These are phyloP conservation scores for Penstemon newberryi DNA, from an alignment of 257 asterid species.

Conservation along the genomic window DNA sequence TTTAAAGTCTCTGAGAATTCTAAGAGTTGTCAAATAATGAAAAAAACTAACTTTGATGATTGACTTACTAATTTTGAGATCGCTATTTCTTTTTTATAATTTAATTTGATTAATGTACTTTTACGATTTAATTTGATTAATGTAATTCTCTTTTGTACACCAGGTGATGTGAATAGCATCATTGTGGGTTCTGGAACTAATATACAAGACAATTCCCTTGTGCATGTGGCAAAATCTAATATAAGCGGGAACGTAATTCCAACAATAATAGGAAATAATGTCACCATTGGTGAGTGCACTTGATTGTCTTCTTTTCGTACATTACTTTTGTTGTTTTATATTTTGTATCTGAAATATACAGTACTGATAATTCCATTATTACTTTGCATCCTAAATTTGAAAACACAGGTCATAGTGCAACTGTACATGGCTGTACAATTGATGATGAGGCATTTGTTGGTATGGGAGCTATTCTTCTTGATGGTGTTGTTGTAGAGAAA, in stretches of 20 bases:
- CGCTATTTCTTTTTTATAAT: slow-evolving; percentile 10
- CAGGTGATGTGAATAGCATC: slow-evolving; percentile 77
- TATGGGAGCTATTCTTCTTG: slow-evolving; percentile 87
- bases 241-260: slow-evolving; percentile 71
- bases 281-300: slow-evolving; percentile 61
- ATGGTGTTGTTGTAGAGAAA: slow-evolving; percentile 83
- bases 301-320: slow-evolving; percentile 16
- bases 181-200: slow-evolving; percentile 75
- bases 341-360: neutral
- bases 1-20: no score
- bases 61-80: neutral
- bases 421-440: slow-evolving; percentile 76
- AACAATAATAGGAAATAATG: slow-evolving; percentile 73
- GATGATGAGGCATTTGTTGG: slow-evolving; percentile 93
- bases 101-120: slow-evolving; percentile 10
- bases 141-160: slow-evolving; percentile 23
- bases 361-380: neutral
- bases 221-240: slow-evolving; percentile 82
- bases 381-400: slow-evolving; percentile 20
- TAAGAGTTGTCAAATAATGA: no score
- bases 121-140: no score
- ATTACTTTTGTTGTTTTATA: neutral
- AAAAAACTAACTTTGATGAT: no score
- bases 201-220: slow-evolving; percentile 81
- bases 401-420: slow-evolving; percentile 80